Evolutionary conservation across 1,139 yeast species (phyloP).

Genomic region (Taiozyma onychis): DNA sequence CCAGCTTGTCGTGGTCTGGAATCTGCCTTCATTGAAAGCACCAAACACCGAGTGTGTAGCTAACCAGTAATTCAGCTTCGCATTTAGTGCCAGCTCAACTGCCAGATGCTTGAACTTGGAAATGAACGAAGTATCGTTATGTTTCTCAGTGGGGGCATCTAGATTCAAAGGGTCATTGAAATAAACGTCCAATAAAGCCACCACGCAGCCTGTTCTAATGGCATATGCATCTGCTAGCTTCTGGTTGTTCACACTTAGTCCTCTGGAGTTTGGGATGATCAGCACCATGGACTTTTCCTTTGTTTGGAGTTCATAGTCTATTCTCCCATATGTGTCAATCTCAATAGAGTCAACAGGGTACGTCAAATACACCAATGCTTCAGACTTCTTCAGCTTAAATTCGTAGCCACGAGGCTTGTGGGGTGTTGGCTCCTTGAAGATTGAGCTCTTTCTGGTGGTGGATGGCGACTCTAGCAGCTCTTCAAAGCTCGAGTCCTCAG

Average conservation of each 20-base stretch:
- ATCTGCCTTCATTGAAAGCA: conserved; percentile 10
- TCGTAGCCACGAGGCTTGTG: conserved; percentile 19
- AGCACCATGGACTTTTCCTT: conserved; percentile 24
- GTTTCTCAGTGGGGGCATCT: conserved; percentile 8
- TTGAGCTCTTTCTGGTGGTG: conserved; percentile 10
- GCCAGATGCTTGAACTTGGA: conserved; percentile 28
- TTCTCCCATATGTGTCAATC: conserved; percentile 20
- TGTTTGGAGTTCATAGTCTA: conserved; percentile 19
- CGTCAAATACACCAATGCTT: conserved; percentile 17
- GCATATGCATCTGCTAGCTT: conserved; percentile 23
- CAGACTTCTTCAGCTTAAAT: conserved; percentile 14
- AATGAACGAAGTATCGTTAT: conserved; percentile 20
- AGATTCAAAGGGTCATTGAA: conserved; percentile 15
- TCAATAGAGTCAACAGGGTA: conserved; percentile 16
- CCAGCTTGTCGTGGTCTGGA: conserved; percentile 23
- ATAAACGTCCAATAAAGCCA: conserved; percentile 19
- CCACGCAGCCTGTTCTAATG: conserved; percentile 22
- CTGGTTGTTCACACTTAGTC: conserved; percentile 18
- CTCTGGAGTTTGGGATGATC: conserved; percentile 20
- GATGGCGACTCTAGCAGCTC: conserved; percentile 12
- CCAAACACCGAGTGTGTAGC: conserved; percentile 31
- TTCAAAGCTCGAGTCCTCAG: conserved; percentile 11
- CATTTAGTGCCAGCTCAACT: conserved; percentile 28
- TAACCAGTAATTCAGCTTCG: conserved; percentile 34
- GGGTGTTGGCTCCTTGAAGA: conserved; percentile 12